Conservation (phyloP, 2,329 filamentous ascomycete species). For the Clonostachys rosea region DNA sequence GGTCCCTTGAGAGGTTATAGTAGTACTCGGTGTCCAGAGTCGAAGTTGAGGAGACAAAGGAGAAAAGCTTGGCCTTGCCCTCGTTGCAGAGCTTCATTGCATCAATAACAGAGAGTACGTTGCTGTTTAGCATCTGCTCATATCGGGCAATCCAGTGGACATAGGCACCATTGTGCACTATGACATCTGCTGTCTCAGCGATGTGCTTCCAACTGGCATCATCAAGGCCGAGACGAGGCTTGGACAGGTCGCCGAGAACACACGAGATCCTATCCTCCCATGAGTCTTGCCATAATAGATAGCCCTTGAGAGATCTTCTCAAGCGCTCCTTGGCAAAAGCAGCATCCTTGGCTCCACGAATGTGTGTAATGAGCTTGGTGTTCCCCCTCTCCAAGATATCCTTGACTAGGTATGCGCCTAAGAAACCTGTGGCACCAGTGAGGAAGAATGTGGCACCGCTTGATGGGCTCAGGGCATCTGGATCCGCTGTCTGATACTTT, state of each 20-base stretch:
- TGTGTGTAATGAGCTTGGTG: slow-evolving; percentile 60
- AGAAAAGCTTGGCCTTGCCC: slow-evolving; percentile 72
- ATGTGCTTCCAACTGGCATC: slow-evolving; percentile 61
- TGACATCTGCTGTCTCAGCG: slow-evolving; percentile 61
- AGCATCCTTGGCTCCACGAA: slow-evolving; percentile 56
- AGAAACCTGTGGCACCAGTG: slow-evolving; percentile 75
- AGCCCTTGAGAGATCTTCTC: slow-evolving; percentile 63
- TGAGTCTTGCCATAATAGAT: slow-evolving; percentile 70
- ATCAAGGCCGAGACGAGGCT: slow-evolving; percentile 70
- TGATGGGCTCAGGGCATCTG: slow-evolving; percentile 20
- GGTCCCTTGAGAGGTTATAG: slow-evolving; percentile 64
- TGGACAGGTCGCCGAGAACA: slow-evolving; percentile 69
- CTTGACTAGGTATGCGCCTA: slow-evolving; percentile 74
- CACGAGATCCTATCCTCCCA: slow-evolving; percentile 64
- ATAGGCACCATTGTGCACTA: slow-evolving; percentile 78
- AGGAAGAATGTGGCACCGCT: slow-evolving; percentile 62
- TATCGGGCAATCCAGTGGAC: slow-evolving; percentile 84
- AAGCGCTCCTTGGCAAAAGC: slow-evolving; percentile 61
- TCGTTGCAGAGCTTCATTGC: slow-evolving; percentile 69
- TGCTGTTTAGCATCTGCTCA: slow-evolving; percentile 63
- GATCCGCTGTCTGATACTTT: slow-evolving; percentile 23
- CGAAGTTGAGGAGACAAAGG: slow-evolving; percentile 72
- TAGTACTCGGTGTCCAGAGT: slow-evolving; percentile 81
- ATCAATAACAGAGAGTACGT: slow-evolving; percentile 79
- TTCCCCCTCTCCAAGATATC: slow-evolving; percentile 61